Percentiles rank a stretch among this genome's conserved stretches.
Evolutionary conservation across 2,329 filamentous ascomycete genomes (phyloP).

Genomic region (Aspergillus thermomutatus): DNA sequence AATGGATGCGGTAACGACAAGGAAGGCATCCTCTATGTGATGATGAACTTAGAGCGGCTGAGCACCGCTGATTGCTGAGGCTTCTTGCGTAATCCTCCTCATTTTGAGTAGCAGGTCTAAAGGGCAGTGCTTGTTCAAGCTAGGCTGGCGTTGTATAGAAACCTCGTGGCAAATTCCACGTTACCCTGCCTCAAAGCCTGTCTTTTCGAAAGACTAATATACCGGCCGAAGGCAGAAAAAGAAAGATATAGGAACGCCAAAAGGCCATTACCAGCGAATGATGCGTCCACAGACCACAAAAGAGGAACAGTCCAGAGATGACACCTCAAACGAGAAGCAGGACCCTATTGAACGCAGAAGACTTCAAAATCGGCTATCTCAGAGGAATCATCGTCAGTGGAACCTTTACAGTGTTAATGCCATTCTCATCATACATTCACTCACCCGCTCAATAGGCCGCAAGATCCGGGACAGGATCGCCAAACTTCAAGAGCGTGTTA

Average conservation of each 20-base stretch:
- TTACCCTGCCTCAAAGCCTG: not conserved
- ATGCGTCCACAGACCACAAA: slow-evolving; percentile 8
- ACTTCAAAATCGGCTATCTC: slow-evolving; percentile 32
- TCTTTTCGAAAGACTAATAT: not conserved
- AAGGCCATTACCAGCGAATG: not conserved
- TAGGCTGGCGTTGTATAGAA: not conserved
- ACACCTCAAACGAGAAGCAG: slow-evolving; percentile 17
- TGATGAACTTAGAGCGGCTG: not conserved
- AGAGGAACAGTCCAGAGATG: slow-evolving; percentile 8
- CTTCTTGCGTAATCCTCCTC: not conserved
- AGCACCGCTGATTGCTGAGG: not conserved
- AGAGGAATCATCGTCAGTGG: slow-evolving; percentile 30
- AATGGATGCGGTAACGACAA: not conserved
- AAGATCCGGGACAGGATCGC: slow-evolving; percentile 34
- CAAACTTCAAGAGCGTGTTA: slow-evolving; percentile 34
- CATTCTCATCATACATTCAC: not conserved
- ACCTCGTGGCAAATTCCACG: not conserved
- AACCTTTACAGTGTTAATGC: not conserved
- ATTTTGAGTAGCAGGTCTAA: not conserved
- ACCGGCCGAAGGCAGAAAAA: not conserved
- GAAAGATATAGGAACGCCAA: not conserved
- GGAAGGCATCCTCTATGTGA: not conserved
- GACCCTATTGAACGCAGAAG: slow-evolving; percentile 30
- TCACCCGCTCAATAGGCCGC: slow-evolving; percentile 18
- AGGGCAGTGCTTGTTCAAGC: not conserved